A percentile compares a stretch with the other conserved stretches of the same genome.
phyloP scores from a whole-genome alignment of 345 rosid species.

The Schrenkiella parvula region DNA sequence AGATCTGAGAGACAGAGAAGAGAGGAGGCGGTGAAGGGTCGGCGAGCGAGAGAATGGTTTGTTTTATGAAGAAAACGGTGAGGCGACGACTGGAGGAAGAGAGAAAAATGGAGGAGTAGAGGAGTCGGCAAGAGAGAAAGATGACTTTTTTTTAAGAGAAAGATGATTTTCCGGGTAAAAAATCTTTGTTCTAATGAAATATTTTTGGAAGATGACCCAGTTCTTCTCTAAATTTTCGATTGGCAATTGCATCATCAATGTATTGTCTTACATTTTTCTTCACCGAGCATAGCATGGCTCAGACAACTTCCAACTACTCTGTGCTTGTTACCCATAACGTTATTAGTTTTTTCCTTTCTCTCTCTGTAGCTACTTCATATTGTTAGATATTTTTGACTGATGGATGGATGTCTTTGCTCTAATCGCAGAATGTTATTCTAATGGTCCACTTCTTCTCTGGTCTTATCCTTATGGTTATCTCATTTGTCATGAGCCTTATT shows the following conservation, averaged over 20 bases:
- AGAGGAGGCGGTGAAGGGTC: too few species aligned
- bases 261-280: constrained; percentile 94
- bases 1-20: too few species aligned
- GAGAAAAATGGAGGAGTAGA: too few species aligned
- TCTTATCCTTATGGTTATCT: constrained; percentile 90
- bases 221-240: too few species aligned
- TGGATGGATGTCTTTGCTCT: constrained; percentile 10
- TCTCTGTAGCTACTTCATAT: constrained; percentile 7
- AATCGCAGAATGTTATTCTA: constrained; percentile 82
- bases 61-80: too few species aligned
- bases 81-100: too few species aligned
- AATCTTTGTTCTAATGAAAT: too few species aligned
- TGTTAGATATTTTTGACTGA: constrained; percentile 10
- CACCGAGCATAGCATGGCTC: constrained; percentile 86
- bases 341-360: background rate
- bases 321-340: constrained; percentile 8
- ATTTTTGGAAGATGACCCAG: too few species aligned
- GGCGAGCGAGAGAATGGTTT: too few species aligned
- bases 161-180: too few species aligned
- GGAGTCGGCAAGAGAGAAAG: too few species aligned
- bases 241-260: constrained; percentile 91
- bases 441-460: constrained; percentile 91
- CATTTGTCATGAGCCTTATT: constrained; percentile 93
- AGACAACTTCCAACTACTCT: constrained; percentile 40
- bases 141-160: too few species aligned